These are phyloP conservation scores for Neoboletus subvelutipes DNA, from an alignment of 768 basidiomycete genomes.

Conservation along the genomic window DNA sequence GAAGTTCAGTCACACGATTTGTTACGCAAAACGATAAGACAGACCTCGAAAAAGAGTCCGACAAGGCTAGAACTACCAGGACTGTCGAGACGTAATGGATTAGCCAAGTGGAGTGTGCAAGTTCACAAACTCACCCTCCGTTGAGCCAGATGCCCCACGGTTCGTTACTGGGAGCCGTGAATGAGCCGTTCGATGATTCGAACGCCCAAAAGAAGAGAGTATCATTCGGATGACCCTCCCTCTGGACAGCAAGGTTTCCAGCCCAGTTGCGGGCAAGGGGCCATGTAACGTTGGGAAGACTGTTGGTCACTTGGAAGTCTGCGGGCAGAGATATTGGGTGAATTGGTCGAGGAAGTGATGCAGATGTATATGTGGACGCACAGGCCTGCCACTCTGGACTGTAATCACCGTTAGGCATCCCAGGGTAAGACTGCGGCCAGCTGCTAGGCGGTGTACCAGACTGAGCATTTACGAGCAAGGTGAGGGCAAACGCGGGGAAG, in stretches of 20 bases:
- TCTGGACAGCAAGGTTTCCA: conserved; percentile 62
- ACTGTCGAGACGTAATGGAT: conserved; percentile 28
- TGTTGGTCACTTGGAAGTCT: conserved; percentile 61
- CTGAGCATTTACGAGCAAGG: conserved; percentile 24
- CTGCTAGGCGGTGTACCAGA: conserved; percentile 27
- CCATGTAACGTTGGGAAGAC: conserved; percentile 63
- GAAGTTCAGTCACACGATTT: not conserved
- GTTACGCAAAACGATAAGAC: conserved; percentile 11
- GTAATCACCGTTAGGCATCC: conserved; percentile 45
- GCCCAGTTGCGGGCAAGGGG: conserved; percentile 52
- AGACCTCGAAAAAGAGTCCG: conserved; percentile 64
- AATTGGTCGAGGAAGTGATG: not conserved
- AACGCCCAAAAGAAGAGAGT: conserved; percentile 68
- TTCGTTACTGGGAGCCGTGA: conserved; percentile 44
- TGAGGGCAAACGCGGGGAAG: not conserved
- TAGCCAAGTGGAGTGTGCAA: not conserved
- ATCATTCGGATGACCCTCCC: conserved; percentile 58
- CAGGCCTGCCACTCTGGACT: conserved; percentile 63
- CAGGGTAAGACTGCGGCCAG: conserved; percentile 44
- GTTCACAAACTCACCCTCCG: conserved; percentile 50
- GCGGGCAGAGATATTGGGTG: not conserved
- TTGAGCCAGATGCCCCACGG: conserved; percentile 79
- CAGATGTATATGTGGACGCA: conserved; percentile 30
- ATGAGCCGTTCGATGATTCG: conserved; percentile 54
- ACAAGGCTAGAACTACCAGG: conserved; percentile 71